Percentiles rank a stretch among this genome's conserved stretches.
These are phyloP conservation scores for Tricholoma flavovirens DNA, from an alignment of 768 basidiomycete species.

Conservation along the genomic window DNA sequence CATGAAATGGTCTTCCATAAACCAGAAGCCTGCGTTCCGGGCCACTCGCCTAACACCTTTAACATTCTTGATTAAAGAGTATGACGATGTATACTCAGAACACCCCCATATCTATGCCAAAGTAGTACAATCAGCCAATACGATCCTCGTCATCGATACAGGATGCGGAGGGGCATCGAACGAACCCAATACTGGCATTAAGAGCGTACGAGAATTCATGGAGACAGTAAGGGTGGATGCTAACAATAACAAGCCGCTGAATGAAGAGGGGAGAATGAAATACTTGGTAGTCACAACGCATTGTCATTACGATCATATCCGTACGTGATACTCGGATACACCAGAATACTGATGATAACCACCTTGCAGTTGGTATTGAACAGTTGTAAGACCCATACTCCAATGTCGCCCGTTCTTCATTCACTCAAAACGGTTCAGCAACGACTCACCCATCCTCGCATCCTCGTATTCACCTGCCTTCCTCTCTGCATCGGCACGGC, in stretches of 20 bases:
- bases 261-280: slow-evolving; percentile 31
- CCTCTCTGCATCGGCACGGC: slow-evolving; percentile 33
- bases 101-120: slow-evolving; percentile 53
- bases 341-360: neutral
- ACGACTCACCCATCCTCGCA: slow-evolving; percentile 41
- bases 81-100: slow-evolving; percentile 46
- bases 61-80: slow-evolving; percentile 42
- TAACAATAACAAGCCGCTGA: slow-evolving; percentile 39
- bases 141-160: slow-evolving; percentile 47
- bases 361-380: slow-evolving; percentile 39
- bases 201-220: slow-evolving; percentile 42
- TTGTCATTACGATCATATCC: slow-evolving; percentile 56
- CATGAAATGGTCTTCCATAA: neutral
- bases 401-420: neutral
- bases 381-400: slow-evolving; percentile 32
- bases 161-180: slow-evolving; percentile 47
- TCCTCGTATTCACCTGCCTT: slow-evolving; percentile 44
- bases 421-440: slow-evolving; percentile 15
- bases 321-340: slow-evolving; percentile 27
- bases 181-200: slow-evolving; percentile 34
- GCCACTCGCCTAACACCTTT: slow-evolving; percentile 24
- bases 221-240: slow-evolving; percentile 39
- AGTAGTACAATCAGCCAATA: slow-evolving; percentile 29
- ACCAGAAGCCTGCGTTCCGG: slow-evolving; percentile 18
- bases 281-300: slow-evolving; percentile 48